A percentile compares a stretch with the other conserved stretches of the same genome.
phyloP scores from a whole-genome alignment of 2,329 filamentous ascomycete genomes.

The Stachybotrys chartarum region DNA sequence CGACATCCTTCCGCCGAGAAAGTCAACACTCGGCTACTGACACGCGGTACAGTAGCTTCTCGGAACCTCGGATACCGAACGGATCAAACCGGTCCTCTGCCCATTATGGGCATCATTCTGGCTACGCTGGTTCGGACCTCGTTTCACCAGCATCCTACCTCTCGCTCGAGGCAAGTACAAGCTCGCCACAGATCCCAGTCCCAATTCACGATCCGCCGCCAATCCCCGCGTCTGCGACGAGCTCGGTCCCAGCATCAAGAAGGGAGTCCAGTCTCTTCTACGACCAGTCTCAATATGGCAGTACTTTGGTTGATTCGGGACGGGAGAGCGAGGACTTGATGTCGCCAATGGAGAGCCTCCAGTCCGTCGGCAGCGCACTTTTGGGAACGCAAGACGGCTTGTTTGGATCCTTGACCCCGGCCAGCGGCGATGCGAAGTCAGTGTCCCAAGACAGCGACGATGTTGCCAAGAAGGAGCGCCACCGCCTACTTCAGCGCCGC shows the following conservation, averaged over 20 bases:
- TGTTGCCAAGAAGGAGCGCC: slow-evolving; percentile 48
- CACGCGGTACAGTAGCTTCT: slow-evolving; percentile 9
- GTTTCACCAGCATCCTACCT: slow-evolving; percentile 34
- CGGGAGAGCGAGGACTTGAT: slow-evolving; percentile 38
- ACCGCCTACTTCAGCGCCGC: slow-evolving; percentile 71
- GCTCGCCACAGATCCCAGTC: slow-evolving; percentile 23
- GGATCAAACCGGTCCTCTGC: slow-evolving; percentile 16
- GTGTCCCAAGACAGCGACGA: slow-evolving; percentile 30
- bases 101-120: slow-evolving; percentile 7
- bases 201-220: slow-evolving; percentile 46
- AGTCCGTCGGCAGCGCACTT: slow-evolving; percentile 40
- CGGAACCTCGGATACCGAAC: slow-evolving; percentile 13
- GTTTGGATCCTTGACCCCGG: slow-evolving; percentile 25
- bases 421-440: slow-evolving; percentile 29
- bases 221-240: slow-evolving; percentile 31
- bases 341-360: slow-evolving; percentile 30
- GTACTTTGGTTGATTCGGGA: slow-evolving; percentile 35
- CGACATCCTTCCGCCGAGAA: slow-evolving; percentile 17
- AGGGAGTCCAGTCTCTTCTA: slow-evolving; percentile 33
- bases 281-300: slow-evolving; percentile 28
- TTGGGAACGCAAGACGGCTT: slow-evolving; percentile 32
- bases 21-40: slow-evolving; percentile 13
- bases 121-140: slow-evolving; percentile 41
- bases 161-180: slow-evolving; percentile 22
- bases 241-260: slow-evolving; percentile 30